Conservation (phyloP, 2,329 filamentous ascomycete genomes). For the Ophiocordyceps camponoti-floridani region DNA sequence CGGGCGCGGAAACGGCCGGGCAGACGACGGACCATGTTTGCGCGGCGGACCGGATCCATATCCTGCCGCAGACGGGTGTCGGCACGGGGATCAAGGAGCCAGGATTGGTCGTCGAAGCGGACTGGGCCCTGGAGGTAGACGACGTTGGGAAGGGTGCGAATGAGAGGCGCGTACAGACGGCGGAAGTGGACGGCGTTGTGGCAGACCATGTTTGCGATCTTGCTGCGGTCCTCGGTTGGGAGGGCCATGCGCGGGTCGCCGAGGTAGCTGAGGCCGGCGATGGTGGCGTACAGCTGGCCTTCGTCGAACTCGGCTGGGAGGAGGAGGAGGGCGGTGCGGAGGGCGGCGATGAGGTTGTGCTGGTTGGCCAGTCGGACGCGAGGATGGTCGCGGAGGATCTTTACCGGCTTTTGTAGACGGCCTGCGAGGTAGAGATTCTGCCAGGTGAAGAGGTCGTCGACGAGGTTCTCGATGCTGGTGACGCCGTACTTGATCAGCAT, state of each 20-base stretch:
- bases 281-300: constrained; percentile 72
- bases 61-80: constrained; percentile 65
- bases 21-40: constrained; percentile 89
- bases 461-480: constrained; percentile 81
- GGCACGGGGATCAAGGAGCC: constrained; percentile 25
- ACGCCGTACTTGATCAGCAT: constrained; percentile 97
- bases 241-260: constrained; percentile 93
- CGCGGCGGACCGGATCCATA: constrained; percentile 78
- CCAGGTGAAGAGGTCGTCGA: constrained; percentile 75
- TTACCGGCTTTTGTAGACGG: constrained; percentile 89
- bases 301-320: constrained; percentile 76
- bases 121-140: constrained; percentile 42
- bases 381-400: constrained; percentile 88
- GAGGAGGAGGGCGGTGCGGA: constrained; percentile 76
- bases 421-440: constrained; percentile 92
- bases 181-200: constrained; percentile 87
- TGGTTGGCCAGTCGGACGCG: constrained; percentile 88
- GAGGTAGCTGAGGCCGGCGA: constrained; percentile 82
- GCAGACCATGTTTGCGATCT: constrained; percentile 85
- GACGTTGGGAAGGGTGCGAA: constrained; percentile 81
- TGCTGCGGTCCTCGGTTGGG: constrained; percentile 76
- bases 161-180: constrained; percentile 73
- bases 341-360: constrained; percentile 80
- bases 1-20: constrained; percentile 75
- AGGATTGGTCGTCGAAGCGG: constrained; percentile 19